Percentiles rank a stretch among this genome's conserved stretches.
phyloP scores from a whole-genome alignment of 768 basidiomycete genomes.

The Nidula microcarpa region DNA sequence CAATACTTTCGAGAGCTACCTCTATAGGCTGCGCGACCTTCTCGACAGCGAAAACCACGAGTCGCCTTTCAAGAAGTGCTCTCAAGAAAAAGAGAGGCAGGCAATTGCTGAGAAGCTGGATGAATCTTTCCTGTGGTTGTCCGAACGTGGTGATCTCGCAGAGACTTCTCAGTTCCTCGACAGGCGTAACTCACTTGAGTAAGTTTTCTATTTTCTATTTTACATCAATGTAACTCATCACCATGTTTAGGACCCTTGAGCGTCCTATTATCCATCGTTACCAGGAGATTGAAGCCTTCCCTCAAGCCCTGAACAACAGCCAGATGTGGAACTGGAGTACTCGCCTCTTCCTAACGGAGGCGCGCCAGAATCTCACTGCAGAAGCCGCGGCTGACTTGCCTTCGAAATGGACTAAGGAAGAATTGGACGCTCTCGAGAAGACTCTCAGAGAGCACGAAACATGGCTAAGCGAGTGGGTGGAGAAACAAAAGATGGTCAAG shows the following conservation, averaged over 20 bases:
- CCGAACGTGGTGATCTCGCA: conserved; percentile 80
- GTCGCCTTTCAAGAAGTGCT: conserved; percentile 84
- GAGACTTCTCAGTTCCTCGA: conserved; percentile 71
- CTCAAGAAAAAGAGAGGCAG: conserved; percentile 66
- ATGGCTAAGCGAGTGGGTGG: conserved; percentile 82
- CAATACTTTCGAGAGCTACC: conserved; percentile 87
- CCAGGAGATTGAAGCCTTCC: conserved; percentile 85
- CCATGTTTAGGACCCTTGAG: conserved; percentile 59
- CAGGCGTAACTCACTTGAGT: conserved; percentile 84
- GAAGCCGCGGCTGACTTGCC: conserved; percentile 58
- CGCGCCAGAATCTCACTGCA: conserved; percentile 66
- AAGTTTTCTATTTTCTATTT: conserved; percentile 25
- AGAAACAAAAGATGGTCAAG: conserved; percentile 75
- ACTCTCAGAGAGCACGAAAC: conserved; percentile 73
- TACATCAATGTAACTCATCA: conserved; percentile 4
- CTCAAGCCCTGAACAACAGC: conserved; percentile 74
- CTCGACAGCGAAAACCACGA: conserved; percentile 61
- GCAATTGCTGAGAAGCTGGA: conserved; percentile 64
- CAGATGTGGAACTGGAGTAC: conserved; percentile 90
- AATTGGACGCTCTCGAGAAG: conserved; percentile 76
- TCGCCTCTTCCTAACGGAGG: conserved; percentile 81
- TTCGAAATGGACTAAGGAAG: conserved; percentile 83
- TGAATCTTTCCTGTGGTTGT: conserved; percentile 80
- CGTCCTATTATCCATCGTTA: conserved; percentile 83
- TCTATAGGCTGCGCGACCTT: conserved; percentile 88